Evolutionary conservation across 805 yeast species (phyloP).

Genomic region (Suhomyces pyralidae): DNA sequence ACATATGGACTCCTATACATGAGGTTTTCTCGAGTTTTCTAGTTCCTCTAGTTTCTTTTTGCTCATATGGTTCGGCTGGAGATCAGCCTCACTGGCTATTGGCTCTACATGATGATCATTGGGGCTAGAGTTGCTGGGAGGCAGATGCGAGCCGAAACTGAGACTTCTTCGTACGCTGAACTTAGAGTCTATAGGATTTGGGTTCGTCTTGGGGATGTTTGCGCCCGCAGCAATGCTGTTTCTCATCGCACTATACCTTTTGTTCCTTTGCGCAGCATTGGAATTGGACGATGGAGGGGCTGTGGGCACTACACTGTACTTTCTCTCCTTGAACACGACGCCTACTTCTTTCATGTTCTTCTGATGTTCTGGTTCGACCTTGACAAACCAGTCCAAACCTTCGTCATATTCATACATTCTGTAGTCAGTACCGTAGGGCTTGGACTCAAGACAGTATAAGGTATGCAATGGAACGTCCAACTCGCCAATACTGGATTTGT

Average conservation of each 20-base stretch:
- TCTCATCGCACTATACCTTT: conserved; percentile 1
- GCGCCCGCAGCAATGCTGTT: neutral
- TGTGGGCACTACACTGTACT: conserved; percentile 73
- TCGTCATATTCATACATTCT: conserved; percentile 85
- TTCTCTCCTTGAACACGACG: conserved; percentile 64
- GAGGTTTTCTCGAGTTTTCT: conserved; percentile 28
- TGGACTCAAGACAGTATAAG: conserved; percentile 83
- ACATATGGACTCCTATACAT: neutral
- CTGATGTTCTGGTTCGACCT: conserved; percentile 55
- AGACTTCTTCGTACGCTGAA: conserved; percentile 29
- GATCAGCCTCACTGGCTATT: neutral
- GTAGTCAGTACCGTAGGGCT: conserved; percentile 96
- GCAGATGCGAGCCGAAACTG: conserved; percentile 12
- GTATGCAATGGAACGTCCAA: conserved; percentile 92
- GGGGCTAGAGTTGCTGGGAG: neutral
- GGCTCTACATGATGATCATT: neutral
- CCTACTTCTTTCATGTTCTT: conserved; percentile 68
- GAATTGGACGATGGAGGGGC: conserved; percentile 49
- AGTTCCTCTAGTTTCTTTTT: conserved; percentile 27
- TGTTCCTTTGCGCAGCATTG: conserved; percentile 7
- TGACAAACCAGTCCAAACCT: conserved; percentile 67
- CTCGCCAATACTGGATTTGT: conserved; percentile 77
- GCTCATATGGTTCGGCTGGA: conserved; percentile 11
- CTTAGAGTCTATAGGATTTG: neutral
- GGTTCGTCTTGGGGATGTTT: neutral